A percentile compares a stretch with the other conserved stretches of the same genome.
Evolutionary conservation across 148 eudicot genomes (phyloP).

Genomic region (Chenopodium album): DNA sequence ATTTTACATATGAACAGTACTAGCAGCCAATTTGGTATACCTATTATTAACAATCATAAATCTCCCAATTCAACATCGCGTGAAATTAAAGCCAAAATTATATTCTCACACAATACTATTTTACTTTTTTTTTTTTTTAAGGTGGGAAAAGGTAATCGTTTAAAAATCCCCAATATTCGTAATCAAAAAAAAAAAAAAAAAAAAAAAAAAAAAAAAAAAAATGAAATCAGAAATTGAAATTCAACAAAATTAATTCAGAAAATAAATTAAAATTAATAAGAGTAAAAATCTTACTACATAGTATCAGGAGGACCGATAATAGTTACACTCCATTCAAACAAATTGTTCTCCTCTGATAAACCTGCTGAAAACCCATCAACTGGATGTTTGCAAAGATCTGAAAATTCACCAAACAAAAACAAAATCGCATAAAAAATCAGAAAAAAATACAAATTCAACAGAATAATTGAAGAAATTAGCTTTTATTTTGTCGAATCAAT

Average conservation of each 20-base stretch:
- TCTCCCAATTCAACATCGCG: neutral
- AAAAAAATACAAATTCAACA: neutral
- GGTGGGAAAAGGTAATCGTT: too few relatives aligned
- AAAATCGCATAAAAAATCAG: neutral
- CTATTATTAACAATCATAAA: neutral
- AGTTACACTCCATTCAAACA: slow-evolving; percentile 84
- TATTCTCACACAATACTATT: neutral
- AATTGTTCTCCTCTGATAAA: slow-evolving; percentile 65
- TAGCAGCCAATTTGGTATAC: neutral
- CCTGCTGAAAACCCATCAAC: slow-evolving; percentile 98
- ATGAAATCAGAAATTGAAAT: neutral
- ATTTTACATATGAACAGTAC: too few relatives aligned
- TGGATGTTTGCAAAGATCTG: slow-evolving; percentile 81
- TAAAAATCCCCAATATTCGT: too few relatives aligned
- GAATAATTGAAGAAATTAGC: neutral
- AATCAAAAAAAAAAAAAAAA: neutral
- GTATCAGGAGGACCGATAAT: slow-evolving; percentile 92
- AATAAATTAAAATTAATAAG: neutral
- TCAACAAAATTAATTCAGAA: neutral
- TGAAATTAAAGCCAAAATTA: neutral
- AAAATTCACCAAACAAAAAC: slow-evolving; percentile 1
- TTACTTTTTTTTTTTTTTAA: too few relatives aligned
- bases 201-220: neutral
- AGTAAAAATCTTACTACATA: slow-evolving; percentile 53
- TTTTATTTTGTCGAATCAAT: neutral